Evolutionary conservation across 371 early-diverging fungal genomes (phyloP).

Genomic region (Chytridium lagenaria): DNA sequence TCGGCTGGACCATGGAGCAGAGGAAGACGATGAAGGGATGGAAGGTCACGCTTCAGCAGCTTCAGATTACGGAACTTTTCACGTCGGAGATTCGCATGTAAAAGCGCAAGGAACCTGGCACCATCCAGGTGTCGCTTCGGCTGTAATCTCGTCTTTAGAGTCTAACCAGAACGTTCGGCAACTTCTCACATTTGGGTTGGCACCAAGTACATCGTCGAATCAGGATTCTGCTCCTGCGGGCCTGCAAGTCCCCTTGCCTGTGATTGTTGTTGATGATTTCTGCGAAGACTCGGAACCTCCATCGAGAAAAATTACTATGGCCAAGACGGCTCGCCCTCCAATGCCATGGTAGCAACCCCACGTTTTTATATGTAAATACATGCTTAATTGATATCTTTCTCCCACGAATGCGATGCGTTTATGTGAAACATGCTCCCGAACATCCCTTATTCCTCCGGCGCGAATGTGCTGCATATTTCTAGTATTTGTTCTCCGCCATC

Average conservation of each 20-base stretch:
- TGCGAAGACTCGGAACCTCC: neutral
- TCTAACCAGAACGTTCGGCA: neutral
- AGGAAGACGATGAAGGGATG: neutral
- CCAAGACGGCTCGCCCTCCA: neutral
- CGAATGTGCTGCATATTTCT: neutral
- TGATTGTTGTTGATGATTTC: conserved; percentile 13
- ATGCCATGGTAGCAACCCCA: too few species aligned
- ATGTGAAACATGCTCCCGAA: too few species aligned
- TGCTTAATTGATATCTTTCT: too few species aligned
- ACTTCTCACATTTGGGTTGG: neutral
- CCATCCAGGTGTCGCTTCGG: neutral
- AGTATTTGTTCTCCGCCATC: neutral
- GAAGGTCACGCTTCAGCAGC: neutral
- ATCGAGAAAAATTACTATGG: neutral
- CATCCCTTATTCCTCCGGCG: too few species aligned
- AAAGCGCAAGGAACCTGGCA: conserved; percentile 18
- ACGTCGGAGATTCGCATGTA: neutral
- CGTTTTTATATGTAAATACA: too few species aligned
- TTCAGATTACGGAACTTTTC: neutral
- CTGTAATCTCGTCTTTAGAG: neutral
- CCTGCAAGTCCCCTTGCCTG: neutral
- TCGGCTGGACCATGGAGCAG: neutral
- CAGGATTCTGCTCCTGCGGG: too few species aligned
- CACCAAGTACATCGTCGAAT: too few species aligned
- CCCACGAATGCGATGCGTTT: too few species aligned